Evolutionary conservation across 306 rosid genomes (phyloP).

Genomic region (Glycine tomentella): DNA sequence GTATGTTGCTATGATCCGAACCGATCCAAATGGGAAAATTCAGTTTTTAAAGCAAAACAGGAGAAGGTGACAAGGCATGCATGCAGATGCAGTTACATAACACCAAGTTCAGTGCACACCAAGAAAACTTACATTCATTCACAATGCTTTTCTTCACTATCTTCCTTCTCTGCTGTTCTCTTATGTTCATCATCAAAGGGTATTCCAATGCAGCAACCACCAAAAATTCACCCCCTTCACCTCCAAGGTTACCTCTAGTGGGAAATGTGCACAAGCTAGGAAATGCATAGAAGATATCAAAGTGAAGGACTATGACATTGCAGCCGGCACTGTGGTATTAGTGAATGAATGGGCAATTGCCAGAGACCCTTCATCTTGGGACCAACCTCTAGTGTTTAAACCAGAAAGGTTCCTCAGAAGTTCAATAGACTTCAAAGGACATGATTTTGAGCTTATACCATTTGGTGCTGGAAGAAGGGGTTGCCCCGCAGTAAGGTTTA

Average conservation of each 20-base stretch:
- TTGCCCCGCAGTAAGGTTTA: slow-evolving; percentile 37
- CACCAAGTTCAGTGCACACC: neutral
- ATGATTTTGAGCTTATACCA: slow-evolving; percentile 42
- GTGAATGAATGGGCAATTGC: slow-evolving; percentile 44
- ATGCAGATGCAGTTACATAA: neutral
- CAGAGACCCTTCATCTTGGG: slow-evolving; percentile 43
- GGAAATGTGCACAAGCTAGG: slow-evolving; percentile 36
- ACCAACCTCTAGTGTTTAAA: slow-evolving; percentile 39
- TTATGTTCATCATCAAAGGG: slow-evolving; percentile 25
- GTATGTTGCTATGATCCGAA: too few relatives aligned
- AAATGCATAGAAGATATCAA: slow-evolving; percentile 30
- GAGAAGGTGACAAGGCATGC: too few relatives aligned
- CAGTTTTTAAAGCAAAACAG: too few relatives aligned
- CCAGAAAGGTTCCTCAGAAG: slow-evolving; percentile 43
- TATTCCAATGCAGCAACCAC: neutral
- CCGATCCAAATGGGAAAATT: too few relatives aligned
- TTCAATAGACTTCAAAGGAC: slow-evolving; percentile 42
- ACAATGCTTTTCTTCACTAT: slow-evolving; percentile 17
- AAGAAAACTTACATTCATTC: neutral
- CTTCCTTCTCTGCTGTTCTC: neutral
- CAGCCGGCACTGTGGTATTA: slow-evolving; percentile 41
- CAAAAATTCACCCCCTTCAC: slow-evolving; percentile 44
- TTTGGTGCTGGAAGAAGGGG: slow-evolving; percentile 53
- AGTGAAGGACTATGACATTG: slow-evolving; percentile 44
- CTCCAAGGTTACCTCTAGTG: slow-evolving; percentile 13